Base-by-base conservation (phyloP, 2,329 filamentous ascomycete genomes). In the Orbilia quercus region DNA sequence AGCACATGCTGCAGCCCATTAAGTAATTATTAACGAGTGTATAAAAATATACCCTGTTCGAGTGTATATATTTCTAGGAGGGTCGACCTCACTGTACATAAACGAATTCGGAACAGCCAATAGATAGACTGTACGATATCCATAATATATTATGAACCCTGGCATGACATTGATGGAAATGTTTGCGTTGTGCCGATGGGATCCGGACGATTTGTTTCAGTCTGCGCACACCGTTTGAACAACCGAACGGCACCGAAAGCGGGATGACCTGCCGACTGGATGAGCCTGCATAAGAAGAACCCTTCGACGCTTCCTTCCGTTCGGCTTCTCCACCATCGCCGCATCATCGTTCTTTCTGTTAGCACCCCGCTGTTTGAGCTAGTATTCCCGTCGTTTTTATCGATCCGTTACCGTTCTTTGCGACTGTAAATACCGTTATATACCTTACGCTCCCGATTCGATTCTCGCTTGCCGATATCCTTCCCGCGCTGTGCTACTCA, bases 261-360 rank as follows among this genome's bases (percentile, higher is more conserved):
- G 51, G 62, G 54, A 66, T 57, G 51, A 38, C 62, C 9, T 66
- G 62, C 62, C 62, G 62, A 23, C 36, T 48, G 20, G 51, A 42
- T 57, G 51, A n/a, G 20, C 50, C 50, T 54, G 50, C 50, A 31
- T 53, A 50, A 34, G 55, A 50, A 60, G n/a, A n/a, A n/a, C n/a
- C n/a, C n/a, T n/a, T n/a, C n/a, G n/a, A n/a, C n/a, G n/a, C n/a
- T n/a, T n/a, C n/a, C n/a, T n/a, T n/a, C 31, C 55, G 42, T 60
- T 45, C 42, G 38, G 16, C 38, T 22, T 45, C 42, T 45, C 42
- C 42, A 45, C 42, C 42, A 23, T 22, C 42, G 12, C 20, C 20
- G 42, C 42, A 18, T 18, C 22, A n/a, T 45, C 7, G 4, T 9
- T n/a, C 9, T 16, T 22, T 45, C 42, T 16, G 18, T 22, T n/a